Base-by-base conservation (phyloP, 1,284 basidiomycete genomes). In the Cryptococcus sp. region DNA sequence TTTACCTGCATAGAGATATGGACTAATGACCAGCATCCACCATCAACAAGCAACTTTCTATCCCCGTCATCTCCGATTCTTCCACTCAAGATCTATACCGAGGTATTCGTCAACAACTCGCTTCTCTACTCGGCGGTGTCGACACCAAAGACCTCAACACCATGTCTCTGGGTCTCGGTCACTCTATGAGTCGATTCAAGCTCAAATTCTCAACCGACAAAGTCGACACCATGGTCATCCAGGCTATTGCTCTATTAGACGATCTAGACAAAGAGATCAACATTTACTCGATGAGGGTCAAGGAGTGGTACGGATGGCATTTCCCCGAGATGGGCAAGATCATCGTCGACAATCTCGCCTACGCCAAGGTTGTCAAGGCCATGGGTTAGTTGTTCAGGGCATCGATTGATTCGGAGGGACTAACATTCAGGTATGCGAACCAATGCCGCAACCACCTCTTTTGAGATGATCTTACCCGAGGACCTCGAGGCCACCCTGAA, bases 231-330 rank as follows among this genome's bases (percentile, higher is more conserved):
- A 98, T 98, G 96, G 88, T 98, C 56, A 88, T 98, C 31, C 96
- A 98, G 77, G 94, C 94, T 14, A 97, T 98, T 69, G 94, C 92
- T n/a, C 80, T 98, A 22, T 82, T 98, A 52, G 94, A 98, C 69
- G 94, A 98, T 73, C 81, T 98, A 36, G 94, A 98, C 85, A 98
- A 98, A 79, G 94, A 98, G 78, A 91, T 98, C 75, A 98, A 98
- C 79, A 97, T 98, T 55, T 98, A 98, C 72, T 85, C 92, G 19
- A 98, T 98, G 94, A 84, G 94, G 70, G 91, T 96, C 52, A 98
- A 98, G 89, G 94, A 98, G 82, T 98, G 94, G 94, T 98, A 98
- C 70, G 94, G 94, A 22, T 98, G 94, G 94, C 94, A 98, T 79
- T 98, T 98, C 83, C 94, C 94, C 10, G 94, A 98, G 77, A 91